A percentile compares a stretch with the other conserved stretches of the same genome.
These are phyloP conservation scores for Candida gigantensis DNA, from an alignment of 1,139 yeast genomes.

Conservation along the genomic window DNA sequence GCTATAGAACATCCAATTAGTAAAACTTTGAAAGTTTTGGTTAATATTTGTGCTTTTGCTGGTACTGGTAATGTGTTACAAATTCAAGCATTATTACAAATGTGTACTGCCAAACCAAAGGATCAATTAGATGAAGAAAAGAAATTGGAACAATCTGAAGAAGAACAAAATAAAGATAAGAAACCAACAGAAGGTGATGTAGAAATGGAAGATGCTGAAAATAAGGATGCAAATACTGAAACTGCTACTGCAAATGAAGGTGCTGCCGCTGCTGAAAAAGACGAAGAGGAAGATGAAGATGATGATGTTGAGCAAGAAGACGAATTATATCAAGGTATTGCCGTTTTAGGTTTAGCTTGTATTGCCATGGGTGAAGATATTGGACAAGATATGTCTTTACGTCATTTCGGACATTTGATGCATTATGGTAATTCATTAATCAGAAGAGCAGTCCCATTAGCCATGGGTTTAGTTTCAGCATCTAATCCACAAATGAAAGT, in stretches of 20 bases:
- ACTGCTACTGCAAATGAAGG: slow-evolving; percentile 17
- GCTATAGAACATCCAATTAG: slow-evolving; percentile 96
- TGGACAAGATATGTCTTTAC: slow-evolving; percentile 95
- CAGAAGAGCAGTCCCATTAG: slow-evolving; percentile 94
- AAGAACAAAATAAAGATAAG: slow-evolving; percentile 27
- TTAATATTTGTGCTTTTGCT: slow-evolving; percentile 92
- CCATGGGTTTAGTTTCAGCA: slow-evolving; percentile 92
- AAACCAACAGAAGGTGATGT: slow-evolving; percentile 21
- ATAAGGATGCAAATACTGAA: slow-evolving; percentile 4
- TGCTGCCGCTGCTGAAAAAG: slow-evolving; percentile 19
- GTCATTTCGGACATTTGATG: slow-evolving; percentile 97
- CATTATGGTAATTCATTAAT: slow-evolving; percentile 94
- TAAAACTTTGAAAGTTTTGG: slow-evolving; percentile 84
- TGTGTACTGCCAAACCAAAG: slow-evolving; percentile 68
- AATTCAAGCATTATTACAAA: slow-evolving; percentile 86
- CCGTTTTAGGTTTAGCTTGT: slow-evolving; percentile 91
- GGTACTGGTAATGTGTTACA: slow-evolving; percentile 98
- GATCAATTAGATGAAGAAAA: slow-evolving; percentile 36
- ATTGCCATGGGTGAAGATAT: slow-evolving; percentile 98
- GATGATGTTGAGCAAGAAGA: slow-evolving; percentile 50
- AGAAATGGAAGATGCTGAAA: slow-evolving; percentile 23
- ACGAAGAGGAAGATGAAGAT: slow-evolving; percentile 24
- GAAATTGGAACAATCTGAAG: slow-evolving; percentile 40
- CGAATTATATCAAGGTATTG: slow-evolving; percentile 78
- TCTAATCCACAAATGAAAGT: slow-evolving; percentile 98